These are phyloP conservation scores for Tricholoma flavovirens DNA, from an alignment of 768 basidiomycete species.

Conservation along the genomic window DNA sequence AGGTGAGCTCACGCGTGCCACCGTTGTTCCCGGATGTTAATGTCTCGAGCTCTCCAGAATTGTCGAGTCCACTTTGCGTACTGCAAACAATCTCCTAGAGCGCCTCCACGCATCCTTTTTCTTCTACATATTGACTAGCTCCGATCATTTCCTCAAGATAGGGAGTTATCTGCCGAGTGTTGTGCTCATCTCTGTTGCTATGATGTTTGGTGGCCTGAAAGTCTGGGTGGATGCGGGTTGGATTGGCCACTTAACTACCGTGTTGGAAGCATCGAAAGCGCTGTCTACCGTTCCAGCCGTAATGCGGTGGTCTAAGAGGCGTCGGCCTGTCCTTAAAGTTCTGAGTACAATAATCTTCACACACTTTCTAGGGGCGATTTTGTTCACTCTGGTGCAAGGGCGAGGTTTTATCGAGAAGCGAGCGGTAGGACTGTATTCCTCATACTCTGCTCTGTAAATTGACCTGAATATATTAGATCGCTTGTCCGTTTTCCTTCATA, in stretches of 20 bases:
- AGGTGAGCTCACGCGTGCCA: slow-evolving; percentile 42
- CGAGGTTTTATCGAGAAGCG: slow-evolving; percentile 37
- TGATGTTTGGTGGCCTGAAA: slow-evolving; percentile 80
- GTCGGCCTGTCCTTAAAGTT: slow-evolving; percentile 48
- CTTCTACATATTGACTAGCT: slow-evolving; percentile 76
- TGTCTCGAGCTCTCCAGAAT: slow-evolving; percentile 38
- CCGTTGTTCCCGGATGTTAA: not conserved
- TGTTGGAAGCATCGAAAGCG: slow-evolving; percentile 13
- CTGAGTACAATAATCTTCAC: slow-evolving; percentile 50
- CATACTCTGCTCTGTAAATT: not conserved
- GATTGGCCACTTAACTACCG: slow-evolving; percentile 22
- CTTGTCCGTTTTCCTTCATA: slow-evolving; percentile 23
- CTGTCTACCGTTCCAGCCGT: not conserved
- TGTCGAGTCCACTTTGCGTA: slow-evolving; percentile 82
- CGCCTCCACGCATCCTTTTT: slow-evolving; percentile 97
- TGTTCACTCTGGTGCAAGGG: slow-evolving; percentile 45
- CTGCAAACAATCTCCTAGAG: slow-evolving; percentile 91
- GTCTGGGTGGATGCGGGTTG: slow-evolving; percentile 68
- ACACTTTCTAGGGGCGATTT: slow-evolving; percentile 46
- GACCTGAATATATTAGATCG: slow-evolving; percentile 12
- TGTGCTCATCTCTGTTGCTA: slow-evolving; percentile 73
- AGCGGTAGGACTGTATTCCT: slow-evolving; percentile 28
- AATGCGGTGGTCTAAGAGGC: slow-evolving; percentile 38
- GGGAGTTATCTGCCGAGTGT: slow-evolving; percentile 88
- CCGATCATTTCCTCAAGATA: slow-evolving; percentile 75